Conservation (phyloP, 495 filamentous ascomycete species). For the Penicillium nucicola region DNA sequence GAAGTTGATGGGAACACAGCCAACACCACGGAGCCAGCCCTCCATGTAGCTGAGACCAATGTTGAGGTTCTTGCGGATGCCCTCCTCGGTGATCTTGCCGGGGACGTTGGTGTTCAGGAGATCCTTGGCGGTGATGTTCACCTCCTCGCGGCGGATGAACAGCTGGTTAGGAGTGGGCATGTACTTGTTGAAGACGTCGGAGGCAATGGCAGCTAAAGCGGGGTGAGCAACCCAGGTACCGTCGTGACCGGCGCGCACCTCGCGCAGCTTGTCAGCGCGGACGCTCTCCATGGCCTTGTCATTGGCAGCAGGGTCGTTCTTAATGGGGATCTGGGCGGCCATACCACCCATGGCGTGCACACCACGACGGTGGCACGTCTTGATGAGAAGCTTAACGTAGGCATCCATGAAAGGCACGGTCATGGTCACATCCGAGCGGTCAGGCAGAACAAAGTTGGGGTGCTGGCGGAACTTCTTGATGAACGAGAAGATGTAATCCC, state of each 20-base stretch:
- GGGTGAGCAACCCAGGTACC: conserved; percentile 98
- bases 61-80: conserved; percentile 96
- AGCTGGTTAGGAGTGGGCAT: conserved; percentile 99
- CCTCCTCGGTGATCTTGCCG: conserved; percentile 88
- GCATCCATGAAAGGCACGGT: conserved; percentile 98
- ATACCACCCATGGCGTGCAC: conserved; percentile 99
- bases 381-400: conserved; percentile 93
- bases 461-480: conserved; percentile 99
- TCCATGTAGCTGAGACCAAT: conserved; percentile 99
- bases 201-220: conserved; percentile 82
- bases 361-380: conserved; percentile 92
- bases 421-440: conserved; percentile 92
- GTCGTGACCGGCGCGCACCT: conserved; percentile 93
- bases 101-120: conserved; percentile 98
- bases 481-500: conserved; percentile 99
- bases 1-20: conserved; percentile 97
- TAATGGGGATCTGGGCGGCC: conserved; percentile 99
- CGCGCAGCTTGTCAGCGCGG: conserved; percentile 91
- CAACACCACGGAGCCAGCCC: conserved; percentile 91
- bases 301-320: conserved; percentile 85
- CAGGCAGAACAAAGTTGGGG: conserved; percentile 87
- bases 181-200: conserved; percentile 95
- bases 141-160: conserved; percentile 85
- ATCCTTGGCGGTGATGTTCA: conserved; percentile 81
- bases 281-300: conserved; percentile 93